A percentile compares a stretch with the other conserved stretches of the same genome.
Evolutionary conservation across 2,329 filamentous ascomycete species (phyloP).

Genomic region (Periconia digitata): DNA sequence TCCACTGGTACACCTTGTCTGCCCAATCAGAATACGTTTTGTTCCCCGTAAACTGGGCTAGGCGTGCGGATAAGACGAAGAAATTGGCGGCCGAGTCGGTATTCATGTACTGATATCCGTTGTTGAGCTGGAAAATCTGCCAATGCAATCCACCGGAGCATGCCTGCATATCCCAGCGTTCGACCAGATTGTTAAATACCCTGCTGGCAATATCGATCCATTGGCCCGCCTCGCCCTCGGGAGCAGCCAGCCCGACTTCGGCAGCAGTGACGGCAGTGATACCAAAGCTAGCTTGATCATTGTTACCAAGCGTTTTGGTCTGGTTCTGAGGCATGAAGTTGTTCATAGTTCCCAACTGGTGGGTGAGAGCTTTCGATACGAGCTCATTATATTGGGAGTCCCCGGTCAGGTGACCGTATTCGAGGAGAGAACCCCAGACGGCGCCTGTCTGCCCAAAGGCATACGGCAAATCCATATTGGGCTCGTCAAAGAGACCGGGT

Average conservation of each 20-base stretch:
- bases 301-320: slow-evolving; percentile 58
- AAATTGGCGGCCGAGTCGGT: slow-evolving; percentile 57
- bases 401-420: slow-evolving; percentile 39
- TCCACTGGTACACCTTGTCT: slow-evolving; percentile 61
- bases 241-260: slow-evolving; percentile 64
- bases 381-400: slow-evolving; percentile 44
- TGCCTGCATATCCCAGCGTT: slow-evolving; percentile 65
- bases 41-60: slow-evolving; percentile 68
- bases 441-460: neutral
- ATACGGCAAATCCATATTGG: neutral
- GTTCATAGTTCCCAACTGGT: slow-evolving; percentile 35
- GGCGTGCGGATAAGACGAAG: slow-evolving; percentile 75
- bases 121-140: slow-evolving; percentile 77
- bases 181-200: slow-evolving; percentile 69
- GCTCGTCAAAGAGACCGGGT: neutral
- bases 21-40: slow-evolving; percentile 61
- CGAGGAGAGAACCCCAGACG: neutral
- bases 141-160: slow-evolving; percentile 70
- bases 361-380: slow-evolving; percentile 43
- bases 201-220: slow-evolving; percentile 70
- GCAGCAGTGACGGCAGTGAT: slow-evolving; percentile 67
- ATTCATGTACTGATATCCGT: slow-evolving; percentile 63
- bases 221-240: slow-evolving; percentile 9
- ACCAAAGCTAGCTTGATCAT: slow-evolving; percentile 72
- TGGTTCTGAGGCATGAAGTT: slow-evolving; percentile 45